Evolutionary conservation across 2,329 filamentous ascomycete species (phyloP).

Genomic region (Epichloe baconii): DNA sequence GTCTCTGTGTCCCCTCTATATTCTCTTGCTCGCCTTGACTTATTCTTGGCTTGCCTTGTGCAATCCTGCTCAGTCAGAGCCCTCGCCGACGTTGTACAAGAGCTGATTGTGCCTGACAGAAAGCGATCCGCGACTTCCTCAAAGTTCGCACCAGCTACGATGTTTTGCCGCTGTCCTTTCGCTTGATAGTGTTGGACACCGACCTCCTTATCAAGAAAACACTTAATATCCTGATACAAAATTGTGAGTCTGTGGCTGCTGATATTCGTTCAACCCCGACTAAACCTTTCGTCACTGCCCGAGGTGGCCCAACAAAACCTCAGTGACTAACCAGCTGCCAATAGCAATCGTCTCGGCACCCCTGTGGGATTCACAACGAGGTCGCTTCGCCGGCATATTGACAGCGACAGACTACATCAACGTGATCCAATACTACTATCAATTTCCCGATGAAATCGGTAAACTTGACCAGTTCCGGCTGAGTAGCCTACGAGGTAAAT

Average conservation of each 20-base stretch:
- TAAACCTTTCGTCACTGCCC: neutral
- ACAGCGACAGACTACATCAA: slow-evolving; percentile 98
- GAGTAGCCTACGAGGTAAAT: slow-evolving; percentile 75
- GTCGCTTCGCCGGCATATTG: slow-evolving; percentile 83
- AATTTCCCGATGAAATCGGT: slow-evolving; percentile 80
- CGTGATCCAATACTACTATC: slow-evolving; percentile 97
- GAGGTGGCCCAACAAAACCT: neutral
- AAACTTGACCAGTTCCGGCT: slow-evolving; percentile 89
- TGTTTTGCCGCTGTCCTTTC: slow-evolving; percentile 89
- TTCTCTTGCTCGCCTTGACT: neutral
- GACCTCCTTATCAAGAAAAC: slow-evolving; percentile 94
- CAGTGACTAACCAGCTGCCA: neutral
- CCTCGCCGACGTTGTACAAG: neutral
- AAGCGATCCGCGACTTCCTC: slow-evolving; percentile 87
- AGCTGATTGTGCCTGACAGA: slow-evolving; percentile 35
- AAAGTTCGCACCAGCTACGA: slow-evolving; percentile 96
- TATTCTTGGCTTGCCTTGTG: neutral
- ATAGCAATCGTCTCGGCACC: slow-evolving; percentile 93
- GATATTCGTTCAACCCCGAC: neutral
- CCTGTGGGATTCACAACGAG: slow-evolving; percentile 88
- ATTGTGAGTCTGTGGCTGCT: slow-evolving; percentile 46
- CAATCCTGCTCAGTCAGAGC: neutral
- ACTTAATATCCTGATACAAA: slow-evolving; percentile 86
- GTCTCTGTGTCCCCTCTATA: slow-evolving; percentile 2
- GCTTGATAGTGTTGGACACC: slow-evolving; percentile 90